Evolutionary conservation across 257 asterid species (phyloP), one percentile per base, ranked within the genome.

Genomic region (Solanum arcanum): DNA sequence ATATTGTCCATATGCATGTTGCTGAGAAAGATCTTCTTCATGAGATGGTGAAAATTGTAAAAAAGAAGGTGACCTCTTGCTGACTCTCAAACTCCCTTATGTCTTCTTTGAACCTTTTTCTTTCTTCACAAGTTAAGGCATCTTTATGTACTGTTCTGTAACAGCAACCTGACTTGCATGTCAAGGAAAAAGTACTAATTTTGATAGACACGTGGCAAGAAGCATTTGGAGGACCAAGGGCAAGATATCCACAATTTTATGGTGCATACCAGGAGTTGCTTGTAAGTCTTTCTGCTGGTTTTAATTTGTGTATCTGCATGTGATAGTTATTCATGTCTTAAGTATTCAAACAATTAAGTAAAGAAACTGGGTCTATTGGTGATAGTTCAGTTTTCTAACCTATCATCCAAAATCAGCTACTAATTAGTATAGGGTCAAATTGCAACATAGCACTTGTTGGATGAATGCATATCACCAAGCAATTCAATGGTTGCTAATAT

Each of bases 181-280:
- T 97, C 89, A 97, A 95, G 89, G 99, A 97, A 95, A 96, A 97
- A 93, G 96, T 97, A 89, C 91, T 97, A 91, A 94, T 93, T 92
- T 94, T 97, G 86, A 93, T 97, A 76, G 99, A 97, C 92, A 97
- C 99, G 39, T 97, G 99, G 99, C 99, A 97, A 96, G 99, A 97
- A 93, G 98, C 99, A 86, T 95, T 97, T 94, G 99, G 99, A 89
- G 99, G 99, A 90, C 90, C 98, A 86, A 93, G 97, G 92, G 97
- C 95, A 69, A 94, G 96, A 91, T 95, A 95, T 90, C 97, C 99
- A 70, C 99, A 97, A 88, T 97, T 91, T 89, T 95, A 90, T 92
- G 95, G 90, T 3, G 99, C 99, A 83, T 97, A 97, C 93, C 99
- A 96, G 94, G 99, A 96, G 91, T 92, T 97, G 88, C 86, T 97